phyloP scores from a whole-genome alignment of 2,329 filamentous ascomycete species.

The Colletotrichum agaves region DNA sequence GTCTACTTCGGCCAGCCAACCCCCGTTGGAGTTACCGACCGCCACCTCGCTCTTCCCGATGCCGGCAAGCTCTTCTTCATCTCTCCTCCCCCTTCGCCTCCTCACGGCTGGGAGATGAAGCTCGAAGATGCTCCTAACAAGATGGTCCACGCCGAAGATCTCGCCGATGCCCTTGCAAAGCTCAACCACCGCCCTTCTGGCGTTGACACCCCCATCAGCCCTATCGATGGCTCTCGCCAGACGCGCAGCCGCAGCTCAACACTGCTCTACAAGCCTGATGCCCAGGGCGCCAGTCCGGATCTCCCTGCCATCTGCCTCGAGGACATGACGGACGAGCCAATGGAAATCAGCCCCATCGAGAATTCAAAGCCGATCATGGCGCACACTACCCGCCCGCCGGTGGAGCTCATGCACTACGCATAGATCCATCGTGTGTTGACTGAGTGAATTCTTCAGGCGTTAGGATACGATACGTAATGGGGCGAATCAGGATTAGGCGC shows the following conservation, averaged over 20 bases:
- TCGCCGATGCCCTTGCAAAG: conserved; percentile 73
- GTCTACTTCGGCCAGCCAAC: conserved; percentile 77
- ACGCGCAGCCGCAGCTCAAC: conserved; percentile 71
- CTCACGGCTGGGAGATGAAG: conserved; percentile 75
- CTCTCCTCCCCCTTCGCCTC: conserved; percentile 74
- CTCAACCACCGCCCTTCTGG: conserved; percentile 59
- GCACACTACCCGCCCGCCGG: conserved; percentile 71
- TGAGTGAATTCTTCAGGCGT: conserved; percentile 31
- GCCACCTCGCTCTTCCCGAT: conserved; percentile 73
- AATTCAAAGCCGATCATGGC: conserved; percentile 61
- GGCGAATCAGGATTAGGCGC: conserved; percentile 5
- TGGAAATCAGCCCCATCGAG: conserved; percentile 55
- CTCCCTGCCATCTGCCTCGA: conserved; percentile 75
- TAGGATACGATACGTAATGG: conserved; percentile 18
- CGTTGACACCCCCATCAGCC: conserved; percentile 51
- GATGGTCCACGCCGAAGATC: conserved; percentile 74
- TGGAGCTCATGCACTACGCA: conserved; percentile 67
- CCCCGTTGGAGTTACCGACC: conserved; percentile 62
- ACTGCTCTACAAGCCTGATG: conserved; percentile 72
- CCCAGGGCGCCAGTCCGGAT: conserved; percentile 60
- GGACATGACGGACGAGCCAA: conserved; percentile 70
- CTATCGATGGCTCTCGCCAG: conserved; percentile 52
- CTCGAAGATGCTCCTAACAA: conserved; percentile 78
- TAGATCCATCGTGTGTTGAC: conserved; percentile 34
- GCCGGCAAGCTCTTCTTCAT: conserved; percentile 80